phyloP scores from a whole-genome alignment of 345 rosid genomes.

The Salix dunnii region DNA sequence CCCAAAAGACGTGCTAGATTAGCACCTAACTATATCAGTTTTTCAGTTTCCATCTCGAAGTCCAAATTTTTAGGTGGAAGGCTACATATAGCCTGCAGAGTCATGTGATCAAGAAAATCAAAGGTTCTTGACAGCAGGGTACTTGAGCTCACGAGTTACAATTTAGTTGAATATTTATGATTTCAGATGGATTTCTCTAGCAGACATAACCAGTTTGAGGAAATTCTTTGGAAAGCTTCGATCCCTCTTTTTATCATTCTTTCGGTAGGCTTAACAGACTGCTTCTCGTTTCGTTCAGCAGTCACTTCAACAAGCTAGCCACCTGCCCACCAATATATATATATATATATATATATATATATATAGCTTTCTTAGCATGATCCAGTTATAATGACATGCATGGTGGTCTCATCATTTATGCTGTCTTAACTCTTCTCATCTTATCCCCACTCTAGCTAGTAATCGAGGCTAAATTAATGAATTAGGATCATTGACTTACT shows the following conservation, averaged over 20 bases:
- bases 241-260: background rate
- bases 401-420: background rate
- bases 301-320: constrained; percentile 4
- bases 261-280: background rate
- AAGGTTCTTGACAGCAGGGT: background rate
- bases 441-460: constrained; percentile 19
- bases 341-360: too few species aligned
- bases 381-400: background rate
- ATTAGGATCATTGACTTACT: constrained; percentile 29
- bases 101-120: background rate
- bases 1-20: background rate
- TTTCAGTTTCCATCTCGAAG: background rate
- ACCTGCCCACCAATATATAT: background rate
- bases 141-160: background rate
- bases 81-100: background rate
- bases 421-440: background rate
- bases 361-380: background rate
- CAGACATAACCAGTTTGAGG: background rate
- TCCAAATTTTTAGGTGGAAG: background rate
- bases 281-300: background rate
- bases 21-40: background rate
- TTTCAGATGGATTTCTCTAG: background rate
- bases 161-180: background rate
- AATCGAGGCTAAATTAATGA: constrained; percentile 15
- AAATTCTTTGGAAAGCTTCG: background rate